A percentile compares a stretch with the other conserved stretches of the same genome.
phyloP scores from a whole-genome alignment of 1,284 basidiomycete genomes.

The Xerocomus tenax region DNA sequence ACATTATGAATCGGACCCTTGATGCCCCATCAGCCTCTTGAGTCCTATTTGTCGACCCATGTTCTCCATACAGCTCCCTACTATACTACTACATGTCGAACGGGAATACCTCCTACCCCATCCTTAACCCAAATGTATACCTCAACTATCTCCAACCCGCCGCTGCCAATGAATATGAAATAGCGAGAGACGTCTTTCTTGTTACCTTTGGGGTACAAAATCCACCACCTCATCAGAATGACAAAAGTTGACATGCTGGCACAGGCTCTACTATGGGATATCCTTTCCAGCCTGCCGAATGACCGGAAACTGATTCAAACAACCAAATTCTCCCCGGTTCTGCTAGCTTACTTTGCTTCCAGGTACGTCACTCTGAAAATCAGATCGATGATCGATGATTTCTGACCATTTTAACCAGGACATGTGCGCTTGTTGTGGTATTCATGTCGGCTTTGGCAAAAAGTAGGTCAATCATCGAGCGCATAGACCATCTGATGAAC shows the following conservation, averaged over 20 bases:
- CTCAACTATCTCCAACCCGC: conserved; percentile 24
- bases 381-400: neutral
- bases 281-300: conserved; percentile 19
- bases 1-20: neutral
- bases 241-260: conserved; percentile 6
- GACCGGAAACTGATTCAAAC: conserved; percentile 19
- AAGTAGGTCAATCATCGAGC: conserved; percentile 13
- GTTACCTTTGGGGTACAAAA: conserved; percentile 21
- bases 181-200: conserved; percentile 17
- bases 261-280: conserved; percentile 25
- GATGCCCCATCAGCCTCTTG: neutral
- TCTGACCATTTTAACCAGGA: conserved; percentile 12
- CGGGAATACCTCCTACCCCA: conserved; percentile 3
- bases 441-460: conserved; percentile 17
- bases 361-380: conserved; percentile 16
- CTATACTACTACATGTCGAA: neutral
- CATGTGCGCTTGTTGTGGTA: conserved; percentile 16
- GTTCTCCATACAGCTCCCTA: neutral
- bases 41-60: neutral
- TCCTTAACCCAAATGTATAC: conserved; percentile 22
- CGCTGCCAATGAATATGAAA: conserved; percentile 20
- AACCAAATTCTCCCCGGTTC: conserved; percentile 7
- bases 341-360: conserved; percentile 25
- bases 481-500: neutral
- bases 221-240: neutral